phyloP scores from a whole-genome alignment of 768 basidiomycete species.

The Termitomyces sp. region DNA sequence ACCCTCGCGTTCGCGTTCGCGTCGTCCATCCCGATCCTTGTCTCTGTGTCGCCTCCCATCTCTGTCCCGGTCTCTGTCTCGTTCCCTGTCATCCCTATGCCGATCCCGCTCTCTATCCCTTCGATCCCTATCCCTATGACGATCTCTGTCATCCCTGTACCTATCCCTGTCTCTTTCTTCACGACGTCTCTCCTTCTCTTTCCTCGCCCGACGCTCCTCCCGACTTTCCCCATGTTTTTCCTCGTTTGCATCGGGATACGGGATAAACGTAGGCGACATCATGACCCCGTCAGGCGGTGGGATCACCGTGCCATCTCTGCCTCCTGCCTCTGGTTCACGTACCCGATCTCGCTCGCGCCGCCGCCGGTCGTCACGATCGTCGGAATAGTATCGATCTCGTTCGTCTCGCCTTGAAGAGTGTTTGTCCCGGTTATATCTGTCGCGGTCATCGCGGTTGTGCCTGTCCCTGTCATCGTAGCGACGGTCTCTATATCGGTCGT shows the following conservation, averaged over 20 bases:
- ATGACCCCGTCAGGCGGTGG: not conserved
- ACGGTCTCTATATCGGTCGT: conserved; percentile 15
- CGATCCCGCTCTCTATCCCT: conserved; percentile 19
- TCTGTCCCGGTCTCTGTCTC: conserved; percentile 10
- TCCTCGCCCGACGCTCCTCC: conserved; percentile 4
- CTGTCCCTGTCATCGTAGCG: conserved; percentile 13
- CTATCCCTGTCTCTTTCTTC: not conserved
- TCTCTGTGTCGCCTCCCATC: conserved; percentile 9
- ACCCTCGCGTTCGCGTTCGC: conserved; percentile 17
- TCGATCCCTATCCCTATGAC: conserved; percentile 3
- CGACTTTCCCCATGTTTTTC: conserved; percentile 4
- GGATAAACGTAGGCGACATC: conserved; percentile 17
- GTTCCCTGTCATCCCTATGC: conserved; percentile 14
- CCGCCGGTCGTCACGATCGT: conserved; percentile 8
- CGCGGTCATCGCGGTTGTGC: conserved; percentile 7
- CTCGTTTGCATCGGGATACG: conserved; percentile 13
- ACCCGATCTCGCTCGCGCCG: conserved; percentile 12
- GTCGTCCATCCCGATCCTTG: conserved; percentile 15
- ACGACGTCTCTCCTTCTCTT: not conserved
- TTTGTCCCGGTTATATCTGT: conserved; percentile 9
- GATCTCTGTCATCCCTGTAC: conserved; percentile 1
- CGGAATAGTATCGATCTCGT: conserved; percentile 5
- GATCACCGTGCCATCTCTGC: not conserved
- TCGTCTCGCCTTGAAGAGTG: conserved; percentile 10
- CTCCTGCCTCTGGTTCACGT: conserved; percentile 11